These are phyloP conservation scores for Russula vinacea DNA, from an alignment of 768 basidiomycete genomes.

Conservation along the genomic window DNA sequence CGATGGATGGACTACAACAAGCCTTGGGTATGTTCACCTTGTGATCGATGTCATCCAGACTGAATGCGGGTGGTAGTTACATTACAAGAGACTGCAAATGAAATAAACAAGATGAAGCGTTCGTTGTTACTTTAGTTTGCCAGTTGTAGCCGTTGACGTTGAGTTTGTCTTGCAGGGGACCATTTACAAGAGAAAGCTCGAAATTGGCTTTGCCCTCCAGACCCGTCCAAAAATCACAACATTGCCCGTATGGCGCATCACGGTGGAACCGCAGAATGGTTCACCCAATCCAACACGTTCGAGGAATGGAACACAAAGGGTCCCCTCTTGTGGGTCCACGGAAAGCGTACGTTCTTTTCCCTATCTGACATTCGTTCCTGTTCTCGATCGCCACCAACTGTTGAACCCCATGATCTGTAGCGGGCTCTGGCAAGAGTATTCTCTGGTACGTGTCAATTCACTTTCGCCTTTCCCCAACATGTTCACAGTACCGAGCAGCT, in stretches of 20 bases:
- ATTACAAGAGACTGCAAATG: neutral
- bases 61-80: neutral
- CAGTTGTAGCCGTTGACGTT: too few relatives aligned
- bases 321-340: neutral
- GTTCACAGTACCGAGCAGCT: neutral
- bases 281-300: neutral
- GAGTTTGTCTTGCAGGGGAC: neutral
- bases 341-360: neutral
- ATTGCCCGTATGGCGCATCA: neutral
- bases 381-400: neutral
- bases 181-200: neutral
- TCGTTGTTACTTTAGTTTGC: too few relatives aligned
- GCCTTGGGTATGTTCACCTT: neutral
- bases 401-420: neutral
- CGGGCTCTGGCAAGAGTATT: slow-evolving; percentile 17
- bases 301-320: neutral
- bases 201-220: slow-evolving; percentile 6
- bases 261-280: neutral
- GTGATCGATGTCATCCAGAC: too few relatives aligned
- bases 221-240: neutral
- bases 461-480: neutral
- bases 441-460: neutral
- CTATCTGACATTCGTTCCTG: too few relatives aligned
- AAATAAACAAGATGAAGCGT: slow-evolving; percentile 12
- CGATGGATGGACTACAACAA: neutral